Percentiles rank a stretch among this genome's conserved stretches.
Conservation (phyloP, 192 early-diverging fungal genomes). For the Phlyctochytrium bullatum region DNA sequence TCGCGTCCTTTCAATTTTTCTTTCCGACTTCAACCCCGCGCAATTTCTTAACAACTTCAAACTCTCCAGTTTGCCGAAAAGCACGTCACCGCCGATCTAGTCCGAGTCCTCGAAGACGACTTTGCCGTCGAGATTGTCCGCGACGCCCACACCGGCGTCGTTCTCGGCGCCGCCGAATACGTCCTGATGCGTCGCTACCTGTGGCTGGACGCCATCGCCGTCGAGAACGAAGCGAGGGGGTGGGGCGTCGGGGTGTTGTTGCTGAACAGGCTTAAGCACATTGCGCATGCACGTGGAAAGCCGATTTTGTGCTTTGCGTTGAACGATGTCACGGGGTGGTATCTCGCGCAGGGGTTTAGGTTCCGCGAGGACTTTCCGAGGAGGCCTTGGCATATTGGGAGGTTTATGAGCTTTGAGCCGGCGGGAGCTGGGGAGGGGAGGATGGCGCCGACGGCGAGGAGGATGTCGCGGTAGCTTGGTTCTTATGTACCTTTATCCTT, state of each 20-base stretch:
- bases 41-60: background rate
- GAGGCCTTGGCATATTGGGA: conserved; percentile 25
- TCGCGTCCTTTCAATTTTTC: background rate
- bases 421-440: no score
- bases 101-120: conserved; percentile 19
- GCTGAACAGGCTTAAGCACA: conserved; percentile 11
- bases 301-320: conserved; percentile 20
- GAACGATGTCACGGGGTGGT: conserved; percentile 21
- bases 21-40: background rate
- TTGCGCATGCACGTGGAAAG: conserved; percentile 12
- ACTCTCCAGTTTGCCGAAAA: conserved; percentile 24
- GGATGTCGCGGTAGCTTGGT: no score
- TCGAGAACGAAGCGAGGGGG: conserved; percentile 1
- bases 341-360: conserved; percentile 15
- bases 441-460: no score
- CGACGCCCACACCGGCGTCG: conserved; percentile 3
- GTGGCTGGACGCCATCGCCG: conserved; percentile 25
- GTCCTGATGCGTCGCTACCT: conserved; percentile 26
- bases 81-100: conserved; percentile 13
- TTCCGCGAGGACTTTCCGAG: conserved; percentile 3
- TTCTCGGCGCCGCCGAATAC: conserved; percentile 24
- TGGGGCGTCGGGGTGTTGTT: conserved; percentile 16
- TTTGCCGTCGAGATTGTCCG: conserved; percentile 21
- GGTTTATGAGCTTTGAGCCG: no score
- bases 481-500: no score